Conservation (phyloP, 345 rosid species). For the Iberis pinnata region DNA sequence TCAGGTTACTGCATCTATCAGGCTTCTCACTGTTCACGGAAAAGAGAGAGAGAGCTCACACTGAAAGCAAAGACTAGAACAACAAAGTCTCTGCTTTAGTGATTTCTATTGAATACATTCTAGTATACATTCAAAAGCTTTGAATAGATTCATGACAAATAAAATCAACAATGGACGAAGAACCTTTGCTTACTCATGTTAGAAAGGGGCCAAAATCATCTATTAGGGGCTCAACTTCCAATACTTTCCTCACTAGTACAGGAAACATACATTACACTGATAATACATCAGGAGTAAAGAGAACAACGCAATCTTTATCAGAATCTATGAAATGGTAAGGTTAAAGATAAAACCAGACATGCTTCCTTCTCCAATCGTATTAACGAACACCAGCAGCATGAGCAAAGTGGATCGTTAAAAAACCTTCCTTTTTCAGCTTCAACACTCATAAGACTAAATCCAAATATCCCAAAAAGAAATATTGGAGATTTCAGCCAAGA, state of each 20-base stretch:
- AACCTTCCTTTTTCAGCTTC: conserved; percentile 66
- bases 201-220: conserved; percentile 95
- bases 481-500: no score
- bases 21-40: no score
- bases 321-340: background rate
- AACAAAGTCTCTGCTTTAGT: conserved; percentile 72
- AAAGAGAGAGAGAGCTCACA: conserved; percentile 37
- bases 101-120: conserved; percentile 69
- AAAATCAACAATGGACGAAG: conserved; percentile 19
- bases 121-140: conserved; percentile 68
- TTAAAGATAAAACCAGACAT: conserved; percentile 37
- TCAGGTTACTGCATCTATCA: no score
- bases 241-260: conserved; percentile 77
- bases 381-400: conserved; percentile 69
- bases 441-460: no score
- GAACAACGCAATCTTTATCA: background rate
- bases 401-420: conserved; percentile 69
- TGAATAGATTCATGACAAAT: conserved; percentile 61
- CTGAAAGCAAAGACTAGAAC: conserved; percentile 68
- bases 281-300: background rate
- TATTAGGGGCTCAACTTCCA: conserved; percentile 91
- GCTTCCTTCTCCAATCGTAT: conserved; percentile 91
- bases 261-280: conserved; percentile 3
- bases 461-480: no score
- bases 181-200: conserved; percentile 55